phyloP scores from a whole-genome alignment of 148 eudicot genomes.

The Camellia granthamiana region DNA sequence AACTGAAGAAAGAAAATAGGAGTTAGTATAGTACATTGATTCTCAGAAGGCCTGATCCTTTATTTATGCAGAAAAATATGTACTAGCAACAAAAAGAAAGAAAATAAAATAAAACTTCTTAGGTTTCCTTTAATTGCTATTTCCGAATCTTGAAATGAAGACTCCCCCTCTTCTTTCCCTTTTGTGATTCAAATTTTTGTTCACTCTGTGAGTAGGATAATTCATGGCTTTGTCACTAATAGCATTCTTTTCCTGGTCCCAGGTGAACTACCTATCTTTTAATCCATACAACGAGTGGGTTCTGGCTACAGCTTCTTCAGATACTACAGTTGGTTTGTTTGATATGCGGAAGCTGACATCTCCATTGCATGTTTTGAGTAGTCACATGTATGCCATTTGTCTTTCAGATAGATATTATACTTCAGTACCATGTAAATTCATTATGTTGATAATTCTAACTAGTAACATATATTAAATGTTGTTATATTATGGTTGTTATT shows the following conservation, averaged over 20 bases:
- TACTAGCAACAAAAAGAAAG: too few species aligned
- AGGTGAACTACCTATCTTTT: conserved; percentile 95
- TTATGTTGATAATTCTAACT: background rate
- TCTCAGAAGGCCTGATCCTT: background rate
- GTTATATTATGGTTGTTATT: background rate
- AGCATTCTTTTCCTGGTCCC: conserved; percentile 15
- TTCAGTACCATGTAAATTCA: background rate
- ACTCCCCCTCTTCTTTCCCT: background rate
- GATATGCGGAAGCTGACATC: conserved; percentile 71
- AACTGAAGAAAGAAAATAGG: background rate
- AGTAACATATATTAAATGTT: background rate
- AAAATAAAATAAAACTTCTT: background rate
- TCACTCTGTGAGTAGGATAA: background rate
- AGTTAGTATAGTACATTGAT: background rate
- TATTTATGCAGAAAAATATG: background rate
- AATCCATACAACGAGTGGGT: conserved; percentile 86
- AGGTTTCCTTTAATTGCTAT: background rate
- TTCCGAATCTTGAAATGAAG: background rate
- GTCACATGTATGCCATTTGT: conserved; percentile 60
- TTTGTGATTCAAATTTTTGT: background rate
- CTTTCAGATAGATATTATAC: background rate
- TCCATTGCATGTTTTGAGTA: conserved; percentile 71
- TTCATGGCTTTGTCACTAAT: background rate
- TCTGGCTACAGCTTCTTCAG: conserved; percentile 93
- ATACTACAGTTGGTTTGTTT: conserved; percentile 84